phyloP scores from a whole-genome alignment of 805 yeast species.

The Yamadazyma paraphyllophila region DNA sequence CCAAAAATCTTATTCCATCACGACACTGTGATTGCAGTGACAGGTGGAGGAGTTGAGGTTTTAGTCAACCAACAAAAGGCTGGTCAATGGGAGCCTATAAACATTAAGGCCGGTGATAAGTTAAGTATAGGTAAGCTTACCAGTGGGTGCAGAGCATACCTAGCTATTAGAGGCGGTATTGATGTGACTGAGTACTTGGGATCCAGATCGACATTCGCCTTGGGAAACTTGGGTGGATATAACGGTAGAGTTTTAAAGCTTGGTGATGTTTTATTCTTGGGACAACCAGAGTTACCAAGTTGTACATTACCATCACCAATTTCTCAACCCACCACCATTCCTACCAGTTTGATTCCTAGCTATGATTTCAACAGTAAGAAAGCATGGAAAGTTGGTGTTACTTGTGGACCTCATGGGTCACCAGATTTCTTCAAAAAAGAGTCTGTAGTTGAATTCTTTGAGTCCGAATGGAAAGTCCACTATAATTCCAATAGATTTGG shows the following conservation, averaged over 20 bases:
- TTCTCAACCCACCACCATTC: slow-evolving; percentile 58
- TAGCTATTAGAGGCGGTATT: slow-evolving; percentile 89
- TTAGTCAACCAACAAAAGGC: slow-evolving; percentile 59
- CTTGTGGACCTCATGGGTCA: slow-evolving; percentile 97
- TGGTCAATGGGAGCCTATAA: slow-evolving; percentile 70
- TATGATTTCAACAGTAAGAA: slow-evolving; percentile 38
- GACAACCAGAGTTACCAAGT: slow-evolving; percentile 67
- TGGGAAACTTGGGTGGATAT: slow-evolving; percentile 90
- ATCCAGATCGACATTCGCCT: slow-evolving; percentile 93
- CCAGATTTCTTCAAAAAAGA: slow-evolving; percentile 89
- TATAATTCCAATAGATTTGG: slow-evolving; percentile 97
- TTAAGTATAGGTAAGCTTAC: slow-evolving; percentile 77
- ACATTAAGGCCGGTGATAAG: slow-evolving; percentile 70
- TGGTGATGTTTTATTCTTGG: slow-evolving; percentile 89
- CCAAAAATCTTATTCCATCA: slow-evolving; percentile 85
- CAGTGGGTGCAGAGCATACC: slow-evolving; percentile 84
- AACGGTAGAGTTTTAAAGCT: slow-evolving; percentile 88
- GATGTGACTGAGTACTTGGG: slow-evolving; percentile 94
- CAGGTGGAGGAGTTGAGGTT: slow-evolving; percentile 81
- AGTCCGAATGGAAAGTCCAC: slow-evolving; percentile 87
- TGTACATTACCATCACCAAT: slow-evolving; percentile 73
- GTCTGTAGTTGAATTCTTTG: slow-evolving; percentile 71
- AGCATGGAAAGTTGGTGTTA: slow-evolving; percentile 85
- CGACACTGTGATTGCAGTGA: slow-evolving; percentile 71
- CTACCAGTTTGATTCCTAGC: slow-evolving; percentile 54